Conservation (phyloP, 78 protist genomes). For the Chrysochromulina tobinii region DNA sequence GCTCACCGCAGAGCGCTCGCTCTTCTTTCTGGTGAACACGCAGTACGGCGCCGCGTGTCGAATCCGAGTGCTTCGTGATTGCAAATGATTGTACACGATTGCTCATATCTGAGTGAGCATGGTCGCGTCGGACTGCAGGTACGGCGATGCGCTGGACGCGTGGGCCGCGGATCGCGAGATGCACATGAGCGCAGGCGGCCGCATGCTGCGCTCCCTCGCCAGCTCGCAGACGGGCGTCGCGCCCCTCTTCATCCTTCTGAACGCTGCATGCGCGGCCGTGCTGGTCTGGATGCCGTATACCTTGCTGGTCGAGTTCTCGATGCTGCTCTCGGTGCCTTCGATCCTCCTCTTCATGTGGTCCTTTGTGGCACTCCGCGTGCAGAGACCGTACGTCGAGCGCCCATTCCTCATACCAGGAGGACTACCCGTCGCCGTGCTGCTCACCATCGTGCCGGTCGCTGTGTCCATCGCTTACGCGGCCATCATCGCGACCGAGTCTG, state of each 20-base stretch:
- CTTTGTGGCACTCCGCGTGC: neutral
- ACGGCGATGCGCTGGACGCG: no score
- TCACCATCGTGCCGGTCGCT: neutral
- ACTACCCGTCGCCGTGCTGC: neutral
- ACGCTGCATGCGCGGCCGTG: neutral
- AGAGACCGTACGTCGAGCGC: neutral
- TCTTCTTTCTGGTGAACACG: neutral
- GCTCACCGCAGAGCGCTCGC: constrained; percentile 26
- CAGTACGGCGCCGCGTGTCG: neutral
- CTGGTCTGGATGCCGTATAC: neutral
- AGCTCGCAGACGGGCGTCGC: neutral
- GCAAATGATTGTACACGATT: no score
- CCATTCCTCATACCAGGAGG: constrained; percentile 3
- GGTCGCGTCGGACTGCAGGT: no score
- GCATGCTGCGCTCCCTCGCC: neutral
- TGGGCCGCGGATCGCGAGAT: no score
- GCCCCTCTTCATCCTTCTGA: neutral
- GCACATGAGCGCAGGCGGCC: no score
- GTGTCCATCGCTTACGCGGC: neutral
- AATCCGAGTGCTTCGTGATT: no score
- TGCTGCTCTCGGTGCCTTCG: constrained; percentile 23
- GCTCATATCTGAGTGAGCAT: no score
- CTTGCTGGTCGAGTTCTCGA: constrained; percentile 13
- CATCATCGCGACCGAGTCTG: neutral
- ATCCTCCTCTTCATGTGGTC: constrained; percentile 11